Evolutionary conservation across 1,284 basidiomycete species (phyloP), one percentile per base, ranked within the genome.

Genomic region (Austroboletus novae-zelandiae): DNA sequence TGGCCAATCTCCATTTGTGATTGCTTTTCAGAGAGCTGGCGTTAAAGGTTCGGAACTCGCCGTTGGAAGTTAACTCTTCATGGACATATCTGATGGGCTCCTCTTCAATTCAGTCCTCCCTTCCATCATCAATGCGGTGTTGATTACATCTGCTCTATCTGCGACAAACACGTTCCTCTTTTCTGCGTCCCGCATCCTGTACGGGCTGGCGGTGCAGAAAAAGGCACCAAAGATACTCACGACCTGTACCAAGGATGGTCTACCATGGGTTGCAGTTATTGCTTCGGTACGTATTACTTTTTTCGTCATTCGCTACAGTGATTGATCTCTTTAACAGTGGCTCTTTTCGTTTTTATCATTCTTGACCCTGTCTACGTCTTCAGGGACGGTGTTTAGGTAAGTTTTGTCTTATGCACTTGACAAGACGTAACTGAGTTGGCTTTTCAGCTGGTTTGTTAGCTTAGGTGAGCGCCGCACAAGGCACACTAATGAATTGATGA

Each of bases 91-190:
- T 23, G 2, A 20, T 41, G 13, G 1, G 17, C 31, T 18, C 25
- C 25, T 25, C 3, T 9, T 48, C 45, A 29, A 13, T 17, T 14
- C 35, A 77, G 81, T 78, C 11, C 74, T 89, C 20, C 86, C 86
- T 3, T 80, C 80, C 53, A 79, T 90, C 57, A 75, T 90, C 67
- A 89, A 90, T 58, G 85, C 79, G 9, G 74, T 72, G 42, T 73
- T 86, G 62, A 83, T 85, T 67, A 80, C 80, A 23, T 83, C 77
- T 44, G 92, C 92, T 3, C 91, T 93, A 77, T 92, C 88, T 8
- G 89, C 93, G 5, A 87, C 84, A 40, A 93, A 90, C 71, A 86
- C 84, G 29, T 86, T 80, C 74, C 65, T 94, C 37, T 96, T 89
- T 75, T 84, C 86, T 51, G 75, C 88, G 1, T 91, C 89, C 10